These are phyloP conservation scores for Boletus rex-veris DNA, from an alignment of 768 basidiomycete species.

Conservation along the genomic window DNA sequence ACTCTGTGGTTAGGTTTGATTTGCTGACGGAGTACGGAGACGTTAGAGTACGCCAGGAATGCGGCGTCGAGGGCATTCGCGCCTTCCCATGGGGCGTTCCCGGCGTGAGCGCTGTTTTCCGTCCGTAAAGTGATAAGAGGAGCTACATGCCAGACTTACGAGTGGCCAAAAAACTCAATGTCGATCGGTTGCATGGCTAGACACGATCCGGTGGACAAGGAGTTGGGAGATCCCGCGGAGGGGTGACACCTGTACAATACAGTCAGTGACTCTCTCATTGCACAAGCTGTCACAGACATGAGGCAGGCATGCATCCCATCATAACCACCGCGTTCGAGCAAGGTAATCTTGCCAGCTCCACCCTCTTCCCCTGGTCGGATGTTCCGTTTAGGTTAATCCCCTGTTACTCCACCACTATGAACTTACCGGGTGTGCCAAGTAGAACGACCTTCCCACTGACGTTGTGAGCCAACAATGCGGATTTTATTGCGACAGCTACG, in stretches of 20 bases:
- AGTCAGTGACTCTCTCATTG: constrained; percentile 14
- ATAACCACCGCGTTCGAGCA: constrained; percentile 76
- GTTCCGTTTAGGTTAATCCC: background rate
- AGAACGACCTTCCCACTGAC: constrained; percentile 67
- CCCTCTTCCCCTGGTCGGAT: constrained; percentile 63
- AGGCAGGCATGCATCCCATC: constrained; percentile 77
- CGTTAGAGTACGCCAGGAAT: constrained; percentile 73
- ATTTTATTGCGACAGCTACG: constrained; percentile 67
- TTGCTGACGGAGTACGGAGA: constrained; percentile 84
- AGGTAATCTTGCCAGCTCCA: constrained; percentile 72
- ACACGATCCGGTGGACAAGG: constrained; percentile 49
- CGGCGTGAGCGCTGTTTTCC: constrained; percentile 64
- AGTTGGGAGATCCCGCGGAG: constrained; percentile 48
- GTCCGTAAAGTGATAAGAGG: constrained; percentile 3
- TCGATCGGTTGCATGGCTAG: constrained; percentile 63
- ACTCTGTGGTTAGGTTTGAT: constrained; percentile 78
- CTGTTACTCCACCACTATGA: background rate
- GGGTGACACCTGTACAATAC: constrained; percentile 65
- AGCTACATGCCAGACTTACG: constrained; percentile 40
- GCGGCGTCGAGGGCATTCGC: constrained; percentile 87
- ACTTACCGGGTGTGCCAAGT: constrained; percentile 70
- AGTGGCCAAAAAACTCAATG: constrained; percentile 72
- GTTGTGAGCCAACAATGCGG: constrained; percentile 59
- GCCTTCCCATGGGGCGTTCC: constrained; percentile 82
- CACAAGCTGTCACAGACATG: constrained; percentile 44